A percentile compares a stretch with the other conserved stretches of the same genome.
phyloP scores from a whole-genome alignment of 1,139 yeast genomes.

The Suhomyces bribrorum region DNA sequence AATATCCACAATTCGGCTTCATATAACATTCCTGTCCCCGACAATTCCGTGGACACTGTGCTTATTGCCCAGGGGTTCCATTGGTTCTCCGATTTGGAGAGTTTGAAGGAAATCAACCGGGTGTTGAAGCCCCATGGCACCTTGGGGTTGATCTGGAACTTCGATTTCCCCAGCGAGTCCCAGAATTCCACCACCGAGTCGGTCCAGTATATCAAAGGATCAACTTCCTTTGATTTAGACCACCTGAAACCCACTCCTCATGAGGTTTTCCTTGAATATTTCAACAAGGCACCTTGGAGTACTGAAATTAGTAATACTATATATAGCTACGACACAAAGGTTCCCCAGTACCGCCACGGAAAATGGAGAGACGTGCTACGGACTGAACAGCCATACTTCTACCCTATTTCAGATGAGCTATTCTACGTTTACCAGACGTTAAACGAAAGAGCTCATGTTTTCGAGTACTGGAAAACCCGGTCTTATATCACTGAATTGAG shows the following conservation, averaged over 20 bases:
- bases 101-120: conserved; percentile 53
- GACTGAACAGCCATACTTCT: conserved; percentile 26
- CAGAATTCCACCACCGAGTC: conserved; percentile 8
- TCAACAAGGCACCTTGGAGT: conserved; percentile 28
- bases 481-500: conserved; percentile 55
- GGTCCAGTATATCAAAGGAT: conserved; percentile 13
- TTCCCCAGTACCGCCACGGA: conserved; percentile 61
- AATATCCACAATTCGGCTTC: conserved; percentile 43
- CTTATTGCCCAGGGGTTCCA: conserved; percentile 69
- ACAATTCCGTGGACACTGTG: conserved; percentile 50
- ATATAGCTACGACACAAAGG: conserved; percentile 35
- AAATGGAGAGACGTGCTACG: conserved; percentile 49
- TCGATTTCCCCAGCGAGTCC: conserved; percentile 38
- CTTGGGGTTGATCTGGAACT: conserved; percentile 65
- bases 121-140: conserved; percentile 51
- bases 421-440: conserved; percentile 33
- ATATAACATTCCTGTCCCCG: conserved; percentile 50
- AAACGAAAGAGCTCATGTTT: conserved; percentile 37
- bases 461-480: conserved; percentile 58
- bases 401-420: conserved; percentile 31
- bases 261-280: conserved; percentile 15
- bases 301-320: conserved; percentile 25
- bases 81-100: conserved; percentile 59
- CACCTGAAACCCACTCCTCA: conserved; percentile 5
- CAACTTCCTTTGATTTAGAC: conserved; percentile 11